Conservation (phyloP, 805 yeast genomes). For the Kuraishia floccosa region DNA sequence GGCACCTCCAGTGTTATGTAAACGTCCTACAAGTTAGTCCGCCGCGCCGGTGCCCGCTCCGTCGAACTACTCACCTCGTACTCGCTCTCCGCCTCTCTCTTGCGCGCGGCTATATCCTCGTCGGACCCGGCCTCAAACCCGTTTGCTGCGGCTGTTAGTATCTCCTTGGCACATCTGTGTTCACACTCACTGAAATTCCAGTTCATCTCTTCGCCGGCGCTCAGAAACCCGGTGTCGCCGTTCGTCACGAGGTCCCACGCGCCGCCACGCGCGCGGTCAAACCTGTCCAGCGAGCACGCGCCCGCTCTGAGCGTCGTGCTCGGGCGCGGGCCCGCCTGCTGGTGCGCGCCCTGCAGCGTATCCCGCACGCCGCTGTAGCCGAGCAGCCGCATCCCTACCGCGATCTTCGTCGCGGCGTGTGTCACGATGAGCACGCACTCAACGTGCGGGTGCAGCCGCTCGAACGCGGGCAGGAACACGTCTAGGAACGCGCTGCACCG, state of each 20-base stretch:
- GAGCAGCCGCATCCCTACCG: constrained; percentile 69
- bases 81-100: no score
- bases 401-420: constrained; percentile 91
- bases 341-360: constrained; percentile 31
- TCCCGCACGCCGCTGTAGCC: constrained; percentile 41
- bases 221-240: constrained; percentile 63
- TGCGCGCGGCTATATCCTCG: constrained; percentile 59
- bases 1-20: constrained; percentile 16
- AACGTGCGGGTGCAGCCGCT: constrained; percentile 43
- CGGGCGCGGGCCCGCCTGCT: constrained; percentile 20
- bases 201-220: constrained; percentile 83
- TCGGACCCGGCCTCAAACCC: constrained; percentile 84
- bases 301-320: constrained; percentile 50
- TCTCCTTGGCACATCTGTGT: no score
- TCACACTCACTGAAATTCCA: constrained; percentile 62
- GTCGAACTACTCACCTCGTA: neutral
- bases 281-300: constrained; percentile 67
- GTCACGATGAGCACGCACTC: constrained; percentile 64
- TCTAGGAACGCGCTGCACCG: constrained; percentile 49
- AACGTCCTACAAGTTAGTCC: constrained; percentile 10
- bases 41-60: neutral
- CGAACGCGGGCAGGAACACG: constrained; percentile 46
- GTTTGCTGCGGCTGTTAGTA: no score
- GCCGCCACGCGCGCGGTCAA: constrained; percentile 14
- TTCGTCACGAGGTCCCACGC: constrained; percentile 57